Evolutionary conservation across 2,329 filamentous ascomycete species (phyloP), one percentile per base, ranked within the genome.

Genomic region (Exophiala viscosa): DNA sequence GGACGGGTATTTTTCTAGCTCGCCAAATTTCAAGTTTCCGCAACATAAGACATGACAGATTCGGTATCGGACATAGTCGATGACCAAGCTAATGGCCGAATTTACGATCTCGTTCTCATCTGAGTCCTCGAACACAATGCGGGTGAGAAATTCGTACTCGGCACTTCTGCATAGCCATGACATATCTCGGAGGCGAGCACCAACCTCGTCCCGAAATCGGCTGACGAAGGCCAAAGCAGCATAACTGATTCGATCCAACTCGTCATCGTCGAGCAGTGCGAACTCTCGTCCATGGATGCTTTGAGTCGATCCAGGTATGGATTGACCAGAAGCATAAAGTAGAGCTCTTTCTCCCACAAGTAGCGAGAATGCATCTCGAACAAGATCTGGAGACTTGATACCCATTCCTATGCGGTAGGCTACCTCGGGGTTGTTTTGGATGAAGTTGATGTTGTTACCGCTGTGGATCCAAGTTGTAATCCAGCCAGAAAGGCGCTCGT

Each of bases 301-400:
- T n/a, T 46, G 39, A 7, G 40, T 18, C 17, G 14, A 41, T 40
- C 39, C 18, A 10, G 41, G 28, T 15, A 45, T 32, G 34, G 17
- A 41, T 14, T 62, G 45, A n/a, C 61, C 54, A 14, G 58, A 62
- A 7, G 68, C 52, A 53, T 67, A 69, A 15, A 68, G 71, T 10
- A 86, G 62, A 3, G 83, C 83, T 46, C 79, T 73, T 62, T 88
- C 84, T 14, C 78, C 81, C 17, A 86, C 83, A 3, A 87, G 72
- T 20, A 85, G 76, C 9, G 76, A 72, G 59, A 85, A 87, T 0
- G 83, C 72, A 15, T 71, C 67, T 18, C 63, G 66, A 23, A 68
- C 69, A 20, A 76, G 66, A 15, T 60, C 53, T 14, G 50, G 39
- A 14, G 66, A 68, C 45, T 68, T 60, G 14, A 72, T 66, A 6